Evolutionary conservation across 306 rosid species (phyloP), one percentile per base, ranked within the genome.

Genomic region (Gynostemma pentaphyllum): DNA sequence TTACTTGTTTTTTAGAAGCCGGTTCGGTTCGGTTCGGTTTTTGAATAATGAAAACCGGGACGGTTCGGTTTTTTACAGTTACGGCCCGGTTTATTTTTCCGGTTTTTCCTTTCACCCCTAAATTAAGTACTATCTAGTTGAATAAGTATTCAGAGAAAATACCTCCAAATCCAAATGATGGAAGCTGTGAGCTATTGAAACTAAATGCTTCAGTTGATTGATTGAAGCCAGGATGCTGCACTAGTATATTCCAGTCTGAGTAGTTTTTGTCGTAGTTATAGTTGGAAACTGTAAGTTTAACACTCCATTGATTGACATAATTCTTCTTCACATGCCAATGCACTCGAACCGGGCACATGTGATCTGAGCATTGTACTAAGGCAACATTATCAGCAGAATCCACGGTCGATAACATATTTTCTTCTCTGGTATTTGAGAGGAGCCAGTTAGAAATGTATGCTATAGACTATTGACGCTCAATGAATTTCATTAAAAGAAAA

Each of bases 311-410:
- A 45, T 76, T 59, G 76, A 78, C 63, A 61, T 87, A 87, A 70
- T 79, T 90, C 64, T 64, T 81, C 74, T 78, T 85, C 51, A 87
- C 26, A 78, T 90, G 95, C 95, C 95, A 85, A 68, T 90, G 95
- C 36, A 90, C 85, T 75, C 72, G 76, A 75, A 84, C 60, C 7
- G 88, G 97, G 69, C 95, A 87, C 95, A 90, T 87, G 67, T 87
- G 95, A 40, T 78, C 79, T 0, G 82, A 84, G 74, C 97, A 87
- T 72, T 65, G 64, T 32, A 84, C 68, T 19, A 37, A 23, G 62
- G 66, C 67, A 0, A 27, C 19, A 48, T 74, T 36, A 16, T 27
- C 21, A 1, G 7, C 70, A 5, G 62, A 23, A 46, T 54, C 51
- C 9, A 73, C 15, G 7, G 49, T 5, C n/a, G 44, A n/a, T 48